A percentile compares a stretch with the other conserved stretches of the same genome.
Conservation (phyloP, 352 stramenopile genomes). For the Phytophthora pini region DNA sequence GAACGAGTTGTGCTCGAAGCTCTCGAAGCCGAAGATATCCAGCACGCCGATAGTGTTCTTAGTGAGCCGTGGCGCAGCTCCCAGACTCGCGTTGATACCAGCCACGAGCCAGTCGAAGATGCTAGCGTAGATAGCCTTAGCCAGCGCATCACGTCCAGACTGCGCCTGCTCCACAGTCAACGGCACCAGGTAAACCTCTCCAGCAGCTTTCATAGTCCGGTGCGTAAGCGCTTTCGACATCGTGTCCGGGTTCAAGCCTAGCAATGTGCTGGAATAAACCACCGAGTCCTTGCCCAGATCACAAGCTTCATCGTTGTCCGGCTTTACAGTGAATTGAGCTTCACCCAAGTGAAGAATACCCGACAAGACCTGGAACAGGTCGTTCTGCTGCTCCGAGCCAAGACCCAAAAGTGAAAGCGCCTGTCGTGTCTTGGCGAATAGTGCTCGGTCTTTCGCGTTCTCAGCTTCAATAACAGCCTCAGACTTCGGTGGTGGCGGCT, state of each 20-base stretch:
- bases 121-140: constrained; percentile 95
- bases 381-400: constrained; percentile 50
- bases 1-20: constrained; percentile 91
- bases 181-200: constrained; percentile 71
- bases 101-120: constrained; percentile 97
- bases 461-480: constrained; percentile 43
- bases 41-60: constrained; percentile 79
- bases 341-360: constrained; percentile 88
- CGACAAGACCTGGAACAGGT: constrained; percentile 70
- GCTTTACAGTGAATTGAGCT: constrained; percentile 50
- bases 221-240: constrained; percentile 70
- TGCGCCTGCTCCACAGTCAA: constrained; percentile 70
- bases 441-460: constrained; percentile 45
- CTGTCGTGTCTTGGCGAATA: constrained; percentile 72
- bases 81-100: constrained; percentile 84
- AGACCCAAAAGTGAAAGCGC: constrained; percentile 72
- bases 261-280: constrained; percentile 48
- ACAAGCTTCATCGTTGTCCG: constrained; percentile 68
- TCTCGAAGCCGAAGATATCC: constrained; percentile 93
- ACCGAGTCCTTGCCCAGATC: constrained; percentile 46
- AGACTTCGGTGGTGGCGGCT: constrained; percentile 13
- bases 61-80: constrained; percentile 28
- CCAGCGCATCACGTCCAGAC: constrained; percentile 92
- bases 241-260: constrained; percentile 52
- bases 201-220: constrained; percentile 74